Evolutionary conservation across 805 yeast genomes (phyloP), one percentile per base, ranked within the genome.

Genomic region (Suhomyces tanzawaensis): DNA sequence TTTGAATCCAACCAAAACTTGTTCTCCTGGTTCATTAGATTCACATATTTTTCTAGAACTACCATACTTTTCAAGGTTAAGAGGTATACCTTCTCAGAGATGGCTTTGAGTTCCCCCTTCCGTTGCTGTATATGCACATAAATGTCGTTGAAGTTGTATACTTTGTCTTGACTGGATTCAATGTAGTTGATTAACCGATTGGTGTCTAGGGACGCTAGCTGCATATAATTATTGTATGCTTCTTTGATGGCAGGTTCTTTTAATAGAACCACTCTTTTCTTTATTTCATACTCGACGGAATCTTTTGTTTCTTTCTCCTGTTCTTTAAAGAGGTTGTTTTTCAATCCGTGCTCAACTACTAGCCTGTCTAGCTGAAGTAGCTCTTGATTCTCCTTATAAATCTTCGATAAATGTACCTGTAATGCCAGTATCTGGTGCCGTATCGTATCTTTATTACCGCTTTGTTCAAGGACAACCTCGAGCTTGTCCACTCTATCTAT

Each of bases 51-150:
- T 33, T 64, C 66, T 13, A 55, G 46, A 13, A 64, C 50, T 12
- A 62, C 37, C 51, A 65, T 50, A 29, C 53, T 59, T 35, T 62
- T 64, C 7, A 56, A 45, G 8, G 55, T 51, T 12, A 61, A 37
- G 24, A 43, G 21, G 27, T 60, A 61, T 30, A 52, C 50, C 12
- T 45, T 39, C 4, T 39, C 35, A 1, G 57, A 39, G 2, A 62
- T 15, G 5, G 34, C 39, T 17, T 46, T 36, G 4, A 62, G 23
- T 24, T 44, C 42, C 3, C 26, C 29, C 25, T 38, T 34, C 17
- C 46, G 38, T 2, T 17, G 17, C 16, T 37, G 19, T 3, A 53
- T 19, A n/a, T 31, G 36, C 3, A 18, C 16, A 11, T 28, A 28
- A 27, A 44, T 53, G 12, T 18, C n/a, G 15, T 40, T 40, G 27